Conservation (phyloP, 805 yeast species). For the Saitoella complicata region DNA sequence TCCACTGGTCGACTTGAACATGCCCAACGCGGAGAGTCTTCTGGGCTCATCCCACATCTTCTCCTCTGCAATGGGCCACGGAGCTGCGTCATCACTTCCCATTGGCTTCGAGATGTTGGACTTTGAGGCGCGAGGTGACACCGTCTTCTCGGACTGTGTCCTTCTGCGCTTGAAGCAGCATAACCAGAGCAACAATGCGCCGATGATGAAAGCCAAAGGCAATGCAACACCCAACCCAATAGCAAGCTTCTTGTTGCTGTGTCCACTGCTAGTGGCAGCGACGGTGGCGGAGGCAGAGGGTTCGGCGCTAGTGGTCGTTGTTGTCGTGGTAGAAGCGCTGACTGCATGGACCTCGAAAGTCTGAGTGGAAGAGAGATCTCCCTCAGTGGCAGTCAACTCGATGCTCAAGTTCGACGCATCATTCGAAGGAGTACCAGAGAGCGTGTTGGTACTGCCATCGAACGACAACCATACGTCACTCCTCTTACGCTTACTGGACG, state of each 20-base stretch:
- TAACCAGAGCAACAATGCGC: conserved; percentile 33
- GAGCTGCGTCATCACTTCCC: conserved; percentile 8
- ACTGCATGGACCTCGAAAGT: too few species aligned
- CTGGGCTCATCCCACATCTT: conserved; percentile 2
- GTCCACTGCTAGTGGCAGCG: conserved; percentile 20
- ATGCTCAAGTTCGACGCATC: conserved; percentile 10
- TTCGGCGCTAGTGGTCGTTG: conserved; percentile 13
- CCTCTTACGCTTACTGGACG: too few species aligned
- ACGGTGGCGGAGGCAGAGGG: conserved; percentile 19
- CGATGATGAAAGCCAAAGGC: conserved; percentile 40
- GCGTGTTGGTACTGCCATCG: conserved; percentile 42
- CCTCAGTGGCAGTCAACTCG: too few species aligned
- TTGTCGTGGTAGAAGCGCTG: conserved; percentile 15
- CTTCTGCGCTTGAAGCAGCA: conserved; percentile 29
- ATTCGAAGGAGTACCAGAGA: conserved; percentile 50
- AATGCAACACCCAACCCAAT: conserved; percentile 83
- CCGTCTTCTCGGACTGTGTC: conserved; percentile 8
- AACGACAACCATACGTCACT: conserved; percentile 47
- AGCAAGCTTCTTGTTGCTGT: conserved; percentile 43
- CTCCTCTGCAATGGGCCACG: conserved; percentile 10
- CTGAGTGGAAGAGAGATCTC: too few species aligned
- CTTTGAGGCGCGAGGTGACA: conserved; percentile 5
- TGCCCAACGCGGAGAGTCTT: not conserved
- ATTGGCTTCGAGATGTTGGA: conserved; percentile 10
- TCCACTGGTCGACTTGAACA: too few species aligned